Percentiles rank a stretch among this genome's conserved stretches.
phyloP scores from a whole-genome alignment of 1,284 basidiomycete species.

The Cutaneotrichosporon arboriforme region DNA sequence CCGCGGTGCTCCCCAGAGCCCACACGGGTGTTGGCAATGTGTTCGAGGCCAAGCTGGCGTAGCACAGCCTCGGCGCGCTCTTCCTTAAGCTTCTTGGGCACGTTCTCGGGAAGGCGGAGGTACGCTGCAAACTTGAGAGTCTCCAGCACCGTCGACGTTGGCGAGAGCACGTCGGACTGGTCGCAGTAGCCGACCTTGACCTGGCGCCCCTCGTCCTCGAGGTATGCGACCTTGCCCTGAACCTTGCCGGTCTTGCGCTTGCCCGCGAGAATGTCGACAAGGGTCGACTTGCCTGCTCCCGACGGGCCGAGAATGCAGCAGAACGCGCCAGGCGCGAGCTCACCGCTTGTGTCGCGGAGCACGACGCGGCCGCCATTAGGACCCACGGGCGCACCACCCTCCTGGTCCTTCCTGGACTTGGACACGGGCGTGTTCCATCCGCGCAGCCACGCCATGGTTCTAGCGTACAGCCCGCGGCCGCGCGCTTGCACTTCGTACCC shows the following conservation, averaged over 20 bases:
- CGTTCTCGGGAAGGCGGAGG: conserved; percentile 71
- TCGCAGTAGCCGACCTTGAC: conserved; percentile 69
- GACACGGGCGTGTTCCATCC: conserved; percentile 14
- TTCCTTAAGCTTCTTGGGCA: conserved; percentile 63
- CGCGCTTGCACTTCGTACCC: conserved; percentile 53
- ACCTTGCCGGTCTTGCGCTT: conserved; percentile 62
- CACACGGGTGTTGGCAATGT: conserved; percentile 67
- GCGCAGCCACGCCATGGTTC: conserved; percentile 23
- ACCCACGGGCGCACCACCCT: conserved; percentile 6
- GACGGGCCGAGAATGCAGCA: conserved; percentile 82
- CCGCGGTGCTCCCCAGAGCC: conserved; percentile 61
- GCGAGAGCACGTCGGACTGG: conserved; percentile 70
- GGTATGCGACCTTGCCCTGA: conserved; percentile 54
- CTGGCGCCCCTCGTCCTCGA: conserved; percentile 16
- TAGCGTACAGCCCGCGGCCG: conserved; percentile 6
- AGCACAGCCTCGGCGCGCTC: conserved; percentile 64
- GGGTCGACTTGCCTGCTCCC: conserved; percentile 76
- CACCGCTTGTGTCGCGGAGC: conserved; percentile 66
- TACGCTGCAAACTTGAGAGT: conserved; percentile 76
- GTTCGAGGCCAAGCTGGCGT: conserved; percentile 65
- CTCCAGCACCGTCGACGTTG: conserved; percentile 74
- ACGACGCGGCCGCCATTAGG: conserved; percentile 58
- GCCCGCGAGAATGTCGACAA: conserved; percentile 76
- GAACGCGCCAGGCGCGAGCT: conserved; percentile 68
- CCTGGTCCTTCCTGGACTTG: not conserved